Evolutionary conservation across 345 rosid species (phyloP).

Genomic region (Brassica rapa): DNA sequence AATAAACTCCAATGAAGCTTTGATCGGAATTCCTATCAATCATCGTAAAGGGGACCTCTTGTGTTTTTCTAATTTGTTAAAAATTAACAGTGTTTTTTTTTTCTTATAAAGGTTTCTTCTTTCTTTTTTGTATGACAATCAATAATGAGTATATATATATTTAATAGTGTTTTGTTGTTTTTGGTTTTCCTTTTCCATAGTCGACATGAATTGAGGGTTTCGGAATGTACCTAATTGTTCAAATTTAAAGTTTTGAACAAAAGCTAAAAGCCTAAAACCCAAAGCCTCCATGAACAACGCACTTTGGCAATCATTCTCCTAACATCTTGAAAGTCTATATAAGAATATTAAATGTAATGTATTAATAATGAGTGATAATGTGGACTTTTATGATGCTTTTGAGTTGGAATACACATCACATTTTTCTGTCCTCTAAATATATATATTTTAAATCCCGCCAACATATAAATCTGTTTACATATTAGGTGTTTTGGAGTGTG

Average conservation of each 20-base stretch:
- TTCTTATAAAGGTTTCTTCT: not conserved
- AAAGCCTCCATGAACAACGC: constrained; percentile 31
- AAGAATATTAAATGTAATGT: constrained; percentile 2
- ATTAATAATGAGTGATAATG: not conserved
- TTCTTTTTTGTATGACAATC: not conserved
- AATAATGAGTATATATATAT: not conserved
- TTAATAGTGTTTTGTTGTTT: constrained; percentile 29
- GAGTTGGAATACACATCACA: constrained; percentile 28
- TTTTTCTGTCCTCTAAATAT: constrained; percentile 17
- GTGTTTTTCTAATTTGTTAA: not conserved
- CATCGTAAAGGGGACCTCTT: constrained; percentile 6
- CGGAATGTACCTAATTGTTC: constrained; percentile 24
- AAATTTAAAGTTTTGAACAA: constrained; percentile 31
- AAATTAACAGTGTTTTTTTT: not conserved
- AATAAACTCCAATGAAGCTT: not conserved
- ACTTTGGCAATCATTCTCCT: constrained; percentile 29
- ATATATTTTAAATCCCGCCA: not conserved
- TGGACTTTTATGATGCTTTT: constrained; percentile 33
- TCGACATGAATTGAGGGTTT: constrained; percentile 35
- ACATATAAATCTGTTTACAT: constrained; percentile 18
- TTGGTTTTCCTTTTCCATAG: constrained; percentile 12
- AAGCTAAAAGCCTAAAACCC: constrained; percentile 32
- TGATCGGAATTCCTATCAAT: constrained; percentile 9
- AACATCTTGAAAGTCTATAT: constrained; percentile 13
- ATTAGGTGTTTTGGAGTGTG: constrained; percentile 5